Percentiles rank a stretch among this genome's conserved stretches.
phyloP scores from a whole-genome alignment of 2,329 filamentous ascomycete species.

The Diplodia intermedia region DNA sequence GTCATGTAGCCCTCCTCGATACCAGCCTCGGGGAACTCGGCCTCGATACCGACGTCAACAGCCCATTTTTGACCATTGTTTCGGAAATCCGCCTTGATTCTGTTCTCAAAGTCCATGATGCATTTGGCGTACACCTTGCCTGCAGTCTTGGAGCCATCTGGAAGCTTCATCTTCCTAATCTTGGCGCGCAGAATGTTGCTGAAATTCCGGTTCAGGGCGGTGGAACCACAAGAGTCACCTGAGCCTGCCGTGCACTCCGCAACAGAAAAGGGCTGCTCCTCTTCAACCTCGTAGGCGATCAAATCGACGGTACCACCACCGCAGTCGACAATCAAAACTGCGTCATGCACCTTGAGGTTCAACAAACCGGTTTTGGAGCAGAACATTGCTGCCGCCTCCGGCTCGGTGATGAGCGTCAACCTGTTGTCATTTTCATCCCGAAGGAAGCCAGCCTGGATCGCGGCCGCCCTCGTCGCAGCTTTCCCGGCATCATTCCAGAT shows the following conservation, averaged over 20 bases:
- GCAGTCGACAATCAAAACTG: conserved; percentile 97
- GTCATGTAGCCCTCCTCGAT: conserved; percentile 99
- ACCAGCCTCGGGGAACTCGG: conserved; percentile 94
- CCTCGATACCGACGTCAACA: conserved; percentile 97
- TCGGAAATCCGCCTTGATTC: conserved; percentile 99
- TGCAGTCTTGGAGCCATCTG: conserved; percentile 95
- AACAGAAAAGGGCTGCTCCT: conserved; percentile 95
- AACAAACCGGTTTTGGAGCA: conserved; percentile 96
- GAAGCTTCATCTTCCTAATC: conserved; percentile 98
- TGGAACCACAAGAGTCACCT: conserved; percentile 97
- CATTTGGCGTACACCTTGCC: conserved; percentile 98
- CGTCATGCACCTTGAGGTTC: conserved; percentile 97
- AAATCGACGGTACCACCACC: conserved; percentile 98
- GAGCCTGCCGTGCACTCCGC: conserved; percentile 97
- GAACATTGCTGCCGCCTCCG: conserved; percentile 95
- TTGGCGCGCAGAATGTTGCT: conserved; percentile 97
- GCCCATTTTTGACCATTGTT: conserved; percentile 99
- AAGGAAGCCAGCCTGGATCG: conserved; percentile 95
- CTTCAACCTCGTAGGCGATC: conserved; percentile 98
- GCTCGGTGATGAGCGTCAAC: conserved; percentile 91
- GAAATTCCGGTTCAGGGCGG: conserved; percentile 95
- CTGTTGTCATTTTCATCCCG: conserved; percentile 98
- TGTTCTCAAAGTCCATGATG: conserved; percentile 99
- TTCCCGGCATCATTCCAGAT: conserved; percentile 99
- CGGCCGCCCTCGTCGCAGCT: conserved; percentile 91